These are phyloP conservation scores for Styphnolobium japonicum DNA, from an alignment of 306 rosid genomes.

Conservation along the genomic window DNA sequence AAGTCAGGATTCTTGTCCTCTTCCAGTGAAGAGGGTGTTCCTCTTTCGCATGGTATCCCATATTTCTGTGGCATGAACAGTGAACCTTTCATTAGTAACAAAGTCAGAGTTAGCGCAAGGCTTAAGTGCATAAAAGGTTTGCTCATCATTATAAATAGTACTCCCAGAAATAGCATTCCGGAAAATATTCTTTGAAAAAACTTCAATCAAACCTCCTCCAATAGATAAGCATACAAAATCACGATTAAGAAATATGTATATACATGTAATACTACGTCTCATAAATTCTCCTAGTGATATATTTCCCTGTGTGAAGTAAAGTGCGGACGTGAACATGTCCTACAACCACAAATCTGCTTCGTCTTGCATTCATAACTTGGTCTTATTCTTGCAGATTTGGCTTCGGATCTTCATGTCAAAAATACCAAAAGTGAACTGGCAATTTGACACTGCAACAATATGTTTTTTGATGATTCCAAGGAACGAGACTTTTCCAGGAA, in stretches of 20 bases:
- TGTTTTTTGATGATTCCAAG: slow-evolving; percentile 64
- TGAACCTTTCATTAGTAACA: neutral
- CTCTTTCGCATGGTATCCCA: neutral
- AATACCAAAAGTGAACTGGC: slow-evolving; percentile 41
- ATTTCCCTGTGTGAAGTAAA: neutral
- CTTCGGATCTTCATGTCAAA: slow-evolving; percentile 37
- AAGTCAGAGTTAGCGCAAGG: neutral
- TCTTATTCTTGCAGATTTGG: slow-evolving; percentile 53
- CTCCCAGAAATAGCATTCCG: no score
- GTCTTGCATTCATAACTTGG: slow-evolving; percentile 39
- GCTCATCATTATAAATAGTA: neutral
- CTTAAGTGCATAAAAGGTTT: neutral
- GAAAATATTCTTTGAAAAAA: no score
- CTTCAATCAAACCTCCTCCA: neutral
- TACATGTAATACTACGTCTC: neutral
- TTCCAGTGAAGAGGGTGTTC: neutral
- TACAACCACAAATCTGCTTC: neutral
- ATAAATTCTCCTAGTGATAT: neutral
- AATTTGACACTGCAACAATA: slow-evolving; percentile 44
- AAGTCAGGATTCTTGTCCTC: neutral
- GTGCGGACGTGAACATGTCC: neutral
- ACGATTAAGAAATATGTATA: neutral
- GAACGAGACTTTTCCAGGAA: slow-evolving; percentile 54
- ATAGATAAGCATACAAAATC: neutral
- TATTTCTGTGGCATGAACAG: slow-evolving; percentile 2